Conservation (phyloP, 1,284 basidiomycete genomes). For the Coniferiporia weirii region DNA sequence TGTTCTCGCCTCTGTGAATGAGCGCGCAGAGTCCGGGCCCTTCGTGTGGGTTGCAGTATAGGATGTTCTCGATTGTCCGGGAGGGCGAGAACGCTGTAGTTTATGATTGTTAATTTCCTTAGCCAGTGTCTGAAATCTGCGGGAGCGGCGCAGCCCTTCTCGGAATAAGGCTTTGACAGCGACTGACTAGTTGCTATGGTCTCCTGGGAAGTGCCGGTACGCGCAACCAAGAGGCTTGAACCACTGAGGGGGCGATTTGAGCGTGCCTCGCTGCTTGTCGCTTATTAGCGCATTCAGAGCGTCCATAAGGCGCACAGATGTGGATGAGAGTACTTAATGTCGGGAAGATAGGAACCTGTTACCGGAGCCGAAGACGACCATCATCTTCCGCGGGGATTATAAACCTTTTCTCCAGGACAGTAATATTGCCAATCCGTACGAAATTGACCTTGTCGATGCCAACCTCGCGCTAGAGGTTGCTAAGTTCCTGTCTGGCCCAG, state of each 20-base stretch:
- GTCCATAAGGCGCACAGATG: background rate
- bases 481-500: too few species aligned
- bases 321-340: background rate
- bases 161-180: background rate
- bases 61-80: background rate
- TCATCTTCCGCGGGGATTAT: too few species aligned
- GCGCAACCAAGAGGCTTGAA: background rate
- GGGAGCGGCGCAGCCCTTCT: background rate
- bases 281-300: background rate
- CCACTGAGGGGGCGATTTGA: background rate
- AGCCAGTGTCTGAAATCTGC: background rate
- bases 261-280: background rate
- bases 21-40: background rate
- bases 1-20: background rate
- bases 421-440: too few species aligned
- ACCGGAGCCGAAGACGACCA: background rate
- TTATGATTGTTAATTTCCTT: background rate
- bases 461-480: too few species aligned
- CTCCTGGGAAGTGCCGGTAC: background rate
- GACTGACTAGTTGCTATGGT: background rate
- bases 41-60: background rate
- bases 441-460: too few species aligned
- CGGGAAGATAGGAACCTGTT: background rate
- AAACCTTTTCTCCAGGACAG: too few species aligned
- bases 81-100: background rate